Conservation (phyloP, 306 rosid genomes). For the Cyamopsis tetragonoloba region DNA sequence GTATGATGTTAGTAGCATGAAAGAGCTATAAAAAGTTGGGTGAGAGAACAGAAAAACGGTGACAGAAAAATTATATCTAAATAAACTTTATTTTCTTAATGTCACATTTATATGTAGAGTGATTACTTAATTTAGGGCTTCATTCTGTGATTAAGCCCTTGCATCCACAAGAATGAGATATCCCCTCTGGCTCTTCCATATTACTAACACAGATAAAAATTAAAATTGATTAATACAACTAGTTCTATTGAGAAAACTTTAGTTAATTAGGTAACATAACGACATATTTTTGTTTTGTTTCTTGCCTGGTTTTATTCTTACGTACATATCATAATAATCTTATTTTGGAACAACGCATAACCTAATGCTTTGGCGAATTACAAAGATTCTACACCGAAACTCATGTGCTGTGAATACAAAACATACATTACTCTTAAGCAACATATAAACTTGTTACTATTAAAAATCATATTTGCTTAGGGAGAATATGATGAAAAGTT, state of each 20-base stretch:
- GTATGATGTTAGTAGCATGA: not conserved
- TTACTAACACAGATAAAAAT: not conserved
- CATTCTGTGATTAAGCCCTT: conserved; percentile 19
- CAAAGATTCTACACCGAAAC: too few relatives aligned
- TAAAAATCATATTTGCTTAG: not conserved
- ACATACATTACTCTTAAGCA: not conserved
- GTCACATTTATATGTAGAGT: conserved; percentile 19
- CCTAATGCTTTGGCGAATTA: too few relatives aligned
- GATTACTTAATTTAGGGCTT: conserved; percentile 15
- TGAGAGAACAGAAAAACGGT: not conserved
- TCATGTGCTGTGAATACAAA: not conserved
- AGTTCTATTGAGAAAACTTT: not conserved
- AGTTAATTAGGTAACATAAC: conserved; percentile 1
- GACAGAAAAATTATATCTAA: conserved; percentile 7
- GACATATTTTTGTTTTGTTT: not conserved
- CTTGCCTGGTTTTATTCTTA: not conserved
- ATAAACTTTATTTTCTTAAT: not conserved
- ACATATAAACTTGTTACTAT: not conserved
- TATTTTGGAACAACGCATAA: conserved; percentile 2
- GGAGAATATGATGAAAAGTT: not conserved
- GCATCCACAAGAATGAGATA: conserved; percentile 31
- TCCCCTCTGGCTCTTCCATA: conserved; percentile 1
- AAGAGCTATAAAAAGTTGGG: not conserved
- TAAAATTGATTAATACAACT: not conserved
- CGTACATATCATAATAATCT: not conserved